Base-by-base conservation (phyloP, 2,329 filamentous ascomycete species). In the Arachnopeziza araneosa region DNA sequence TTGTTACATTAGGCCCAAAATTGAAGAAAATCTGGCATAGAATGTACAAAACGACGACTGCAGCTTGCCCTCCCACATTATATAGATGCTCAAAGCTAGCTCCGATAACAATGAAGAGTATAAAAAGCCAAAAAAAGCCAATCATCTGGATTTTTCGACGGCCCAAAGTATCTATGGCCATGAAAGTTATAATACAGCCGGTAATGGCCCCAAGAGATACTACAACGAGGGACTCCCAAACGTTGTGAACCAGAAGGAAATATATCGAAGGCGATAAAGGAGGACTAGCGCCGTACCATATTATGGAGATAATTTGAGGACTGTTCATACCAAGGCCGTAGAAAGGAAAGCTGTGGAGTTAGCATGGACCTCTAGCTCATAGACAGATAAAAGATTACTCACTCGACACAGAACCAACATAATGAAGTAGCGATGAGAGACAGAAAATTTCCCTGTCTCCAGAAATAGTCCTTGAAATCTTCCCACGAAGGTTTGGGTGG, bases 101-200 rank as follows among this genome's bases (percentile, higher is more conserved):
- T 1, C 86, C 86, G 57, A 89, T 80, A 48, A 87, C 70, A 67
- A 79, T 79, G 69, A 88, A 89, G 10, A 88, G 70, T 51, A 84
- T 75, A 1, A 84, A 87, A 5, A 89, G 76, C 19, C 87, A 69
- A 1, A 78, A 66, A 71, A 88, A 89, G 17, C 85, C 85, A 52
- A 80, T 70, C 1, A 89, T 72, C 72, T 91, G 91, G 26, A 95
- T 86, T 0, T 88, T 82, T 74, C 91, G 93, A 61, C 90, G 87
- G 12, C 90, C 90, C 19, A 93, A 67, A 1, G 83, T 90, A 73
- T 93, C 90, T 61, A 92, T 84, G 0, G 84, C 85, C 5, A 30
- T 30, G 26, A 30, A 30, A 9, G 26, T 30, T 5, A 67, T 54
- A 21, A 66, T 9, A 30, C 26, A 30, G 4, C 26, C 26, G 26